Evolutionary conservation across 140 eudicot species (phyloP), one percentile per base, ranked within the genome.

Genomic region (Bidens hawaiensis): DNA sequence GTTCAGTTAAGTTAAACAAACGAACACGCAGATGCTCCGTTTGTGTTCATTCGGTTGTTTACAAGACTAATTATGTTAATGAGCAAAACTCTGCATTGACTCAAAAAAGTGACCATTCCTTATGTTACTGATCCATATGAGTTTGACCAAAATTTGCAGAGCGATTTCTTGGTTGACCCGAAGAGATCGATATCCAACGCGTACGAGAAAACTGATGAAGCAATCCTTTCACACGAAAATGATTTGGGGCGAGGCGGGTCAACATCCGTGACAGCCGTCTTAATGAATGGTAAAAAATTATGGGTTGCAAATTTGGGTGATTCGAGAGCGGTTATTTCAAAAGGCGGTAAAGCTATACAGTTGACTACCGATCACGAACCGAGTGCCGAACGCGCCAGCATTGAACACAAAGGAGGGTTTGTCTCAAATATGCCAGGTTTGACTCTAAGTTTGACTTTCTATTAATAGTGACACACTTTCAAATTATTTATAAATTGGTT

Each of bases 351-450:
- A 58, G 95, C 89, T 5, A 48, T 82, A 11, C 89, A 79, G 60
- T 67, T 85, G 84, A 82, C 78, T 16, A 75, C 75, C 22, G 95
- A 85, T 40, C 95, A 85, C 30, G 89, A 85, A 54, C 95, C 95
- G 13, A 80, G 75, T 53, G 59, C 86, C 0, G 95, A 85, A 65
- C 65, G 87, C 21, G 78, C 70, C 46, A 79, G 78, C 69, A 85
- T 85, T 55, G 95, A 85, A 71, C 72, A 77, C 70, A 79, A 74
- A 75, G 95, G 95, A 31, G 95, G 95, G 1, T 82, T 85, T 38
- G 95, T 85, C 51, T 82, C 95, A 43, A 82, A 85, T 54, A 82
- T 85, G 89, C 95, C 95, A 85, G 95, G 94, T 85, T 47, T 59
- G 75, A 57, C 43, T 4, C 1, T 1, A 5, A n/a, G n/a, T n/a